Evolutionary conservation across 2,329 filamentous ascomycete species (phyloP), one percentile per base, ranked within the genome.

Genomic region (Xylariales sp.): DNA sequence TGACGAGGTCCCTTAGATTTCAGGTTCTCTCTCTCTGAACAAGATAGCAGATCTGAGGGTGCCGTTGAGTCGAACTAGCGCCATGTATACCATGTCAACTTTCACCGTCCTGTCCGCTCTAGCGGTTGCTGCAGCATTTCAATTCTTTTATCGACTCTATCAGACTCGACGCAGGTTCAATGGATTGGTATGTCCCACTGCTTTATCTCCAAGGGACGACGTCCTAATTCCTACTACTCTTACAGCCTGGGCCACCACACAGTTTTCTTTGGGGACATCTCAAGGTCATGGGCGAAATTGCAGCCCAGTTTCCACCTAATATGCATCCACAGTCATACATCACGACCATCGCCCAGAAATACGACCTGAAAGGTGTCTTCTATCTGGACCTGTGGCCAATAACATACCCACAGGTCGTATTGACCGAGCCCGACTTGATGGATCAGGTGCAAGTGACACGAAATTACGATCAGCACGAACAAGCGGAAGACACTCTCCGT

Each of bases 361-460:
- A 49, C 20, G 41, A 52, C 15, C 46, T 63, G 6, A 51, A 54
- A 1, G 57, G 57, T 16, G 52, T 63, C 12, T 56, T 59, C 31
- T 62, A 61, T 33, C 45, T 62, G 32, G 59, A 62, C 36, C 20
- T 58, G 5, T 57, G 53, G 27, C 55, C 57, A n/a, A 50, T 62
- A 16, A 48, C 46, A 28, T 47, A 51, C n/a, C 45, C 49, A 8
- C 54, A 59, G 20, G 46, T 53, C 18, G 46, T 58, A 22, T 37
- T 61, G 28, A 43, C 51, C 5, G 53, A 52, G 5, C 58, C 58
- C 1, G 51, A 51, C 4, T 45, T 54, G 14, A 48, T 51, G 24
- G 53, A 55, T 18, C 40, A 54, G 15, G 45, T 57, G 4, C 41
- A 47, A 5, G 47, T 49, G 10, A 55, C 53, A 3, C 49, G 49